Percentiles rank a stretch among this genome's conserved stretches.
Conservation (phyloP, 75 land plant species). For the Pseudotsuga menziesii region DNA sequence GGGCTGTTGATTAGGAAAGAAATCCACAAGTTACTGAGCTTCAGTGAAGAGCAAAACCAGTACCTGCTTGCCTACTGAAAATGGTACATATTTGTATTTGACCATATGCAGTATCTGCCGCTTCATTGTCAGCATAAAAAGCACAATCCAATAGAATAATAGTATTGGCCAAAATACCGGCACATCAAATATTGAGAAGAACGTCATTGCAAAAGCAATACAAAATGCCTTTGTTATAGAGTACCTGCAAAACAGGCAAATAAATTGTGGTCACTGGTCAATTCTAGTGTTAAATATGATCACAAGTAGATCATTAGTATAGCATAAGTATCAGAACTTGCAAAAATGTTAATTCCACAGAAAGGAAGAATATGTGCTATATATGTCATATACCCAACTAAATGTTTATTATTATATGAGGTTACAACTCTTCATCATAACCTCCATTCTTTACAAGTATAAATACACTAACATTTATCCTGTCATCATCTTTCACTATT, state of each 20-base stretch:
- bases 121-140: constrained; percentile 70
- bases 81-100: constrained; percentile 66
- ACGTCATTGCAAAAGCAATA: constrained; percentile 52
- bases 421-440: too few relatives aligned
- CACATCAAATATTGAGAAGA: constrained; percentile 58
- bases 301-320: too few relatives aligned
- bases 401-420: too few relatives aligned
- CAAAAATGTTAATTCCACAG: too few relatives aligned
- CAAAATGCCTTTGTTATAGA: constrained; percentile 60
- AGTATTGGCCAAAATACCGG: constrained; percentile 71
- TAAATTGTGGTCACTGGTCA: not conserved
- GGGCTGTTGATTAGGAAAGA: not conserved
- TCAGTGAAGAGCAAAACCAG: not conserved
- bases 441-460: too few relatives aligned
- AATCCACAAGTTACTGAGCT: not conserved
- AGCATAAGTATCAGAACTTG: too few relatives aligned
- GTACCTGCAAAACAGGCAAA: constrained; percentile 33
- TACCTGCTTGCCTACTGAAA: constrained; percentile 54
- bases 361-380: too few relatives aligned
- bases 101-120: constrained; percentile 75
- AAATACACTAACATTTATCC: too few relatives aligned
- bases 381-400: too few relatives aligned
- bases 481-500: too few relatives aligned
- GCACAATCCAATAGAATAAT: constrained; percentile 64
- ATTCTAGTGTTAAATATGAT: too few relatives aligned